Percentiles rank a stretch among this genome's conserved stretches.
These are phyloP conservation scores for Aphanomyces stellatus DNA, from an alignment of 352 stramenopile species.

Conservation along the genomic window DNA sequence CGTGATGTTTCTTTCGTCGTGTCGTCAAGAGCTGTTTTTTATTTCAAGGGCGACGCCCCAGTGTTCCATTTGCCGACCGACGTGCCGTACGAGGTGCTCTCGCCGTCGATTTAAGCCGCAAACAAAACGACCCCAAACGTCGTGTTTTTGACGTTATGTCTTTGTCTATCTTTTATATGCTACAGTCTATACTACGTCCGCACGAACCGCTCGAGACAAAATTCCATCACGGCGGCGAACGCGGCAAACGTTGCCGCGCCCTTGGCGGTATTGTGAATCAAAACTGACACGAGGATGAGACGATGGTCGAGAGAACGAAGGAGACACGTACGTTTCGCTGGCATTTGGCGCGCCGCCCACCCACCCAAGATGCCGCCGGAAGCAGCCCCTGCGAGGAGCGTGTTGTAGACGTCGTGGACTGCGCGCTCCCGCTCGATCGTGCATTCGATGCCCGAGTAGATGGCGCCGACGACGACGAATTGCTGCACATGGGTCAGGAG, in stretches of 20 bases:
- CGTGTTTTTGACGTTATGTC: no score
- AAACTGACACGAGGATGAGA: no score
- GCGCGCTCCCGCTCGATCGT: slow-evolving; percentile 76
- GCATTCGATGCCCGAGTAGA: slow-evolving; percentile 78
- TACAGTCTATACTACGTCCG: no score
- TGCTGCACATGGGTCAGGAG: slow-evolving; percentile 31
- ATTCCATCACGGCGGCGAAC: slow-evolving; percentile 80
- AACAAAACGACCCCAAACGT: no score
- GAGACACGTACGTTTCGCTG: slow-evolving; percentile 36
- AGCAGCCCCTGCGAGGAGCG: slow-evolving; percentile 58
- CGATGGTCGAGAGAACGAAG: background rate
- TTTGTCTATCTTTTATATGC: no score
- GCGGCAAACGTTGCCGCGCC: slow-evolving; percentile 65
- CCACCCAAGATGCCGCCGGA: slow-evolving; percentile 52
- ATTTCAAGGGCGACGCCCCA: slow-evolving; percentile 4
- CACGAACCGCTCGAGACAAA: slow-evolving; percentile 12
- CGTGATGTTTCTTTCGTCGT: background rate
- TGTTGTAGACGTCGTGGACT: slow-evolving; percentile 66
- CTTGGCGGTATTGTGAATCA: slow-evolving; percentile 45
- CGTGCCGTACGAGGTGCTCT: background rate
- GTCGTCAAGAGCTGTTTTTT: background rate
- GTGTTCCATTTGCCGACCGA: background rate
- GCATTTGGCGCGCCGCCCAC: slow-evolving; percentile 60
- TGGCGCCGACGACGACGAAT: slow-evolving; percentile 68
- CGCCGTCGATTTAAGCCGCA: background rate